These are phyloP conservation scores for Phallus indusiatus DNA, from an alignment of 768 basidiomycete species.

Conservation along the genomic window DNA sequence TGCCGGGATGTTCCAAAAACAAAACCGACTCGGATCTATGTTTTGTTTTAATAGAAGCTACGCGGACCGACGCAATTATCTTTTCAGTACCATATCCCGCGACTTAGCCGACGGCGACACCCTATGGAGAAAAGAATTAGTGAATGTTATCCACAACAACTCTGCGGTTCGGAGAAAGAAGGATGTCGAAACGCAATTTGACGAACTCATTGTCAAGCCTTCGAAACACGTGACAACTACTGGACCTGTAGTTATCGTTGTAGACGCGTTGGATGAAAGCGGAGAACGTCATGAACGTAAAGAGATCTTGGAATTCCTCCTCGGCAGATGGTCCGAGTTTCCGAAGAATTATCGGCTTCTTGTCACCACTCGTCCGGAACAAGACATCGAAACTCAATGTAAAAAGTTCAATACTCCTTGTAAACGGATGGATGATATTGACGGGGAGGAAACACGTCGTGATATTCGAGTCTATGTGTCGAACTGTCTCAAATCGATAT, in stretches of 20 bases:
- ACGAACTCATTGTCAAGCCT: constrained; percentile 13
- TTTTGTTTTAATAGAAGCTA: constrained; percentile 16
- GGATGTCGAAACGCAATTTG: constrained; percentile 5
- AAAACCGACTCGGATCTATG: constrained; percentile 13
- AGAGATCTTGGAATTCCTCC: constrained; percentile 16
- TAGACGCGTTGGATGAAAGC: constrained; percentile 16
- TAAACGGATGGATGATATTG: background rate
- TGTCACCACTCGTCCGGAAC: constrained; percentile 21
- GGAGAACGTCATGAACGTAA: constrained; percentile 8
- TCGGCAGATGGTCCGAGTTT: constrained; percentile 7
- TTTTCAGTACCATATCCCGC: constrained; percentile 18
- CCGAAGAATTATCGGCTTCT: constrained; percentile 19
- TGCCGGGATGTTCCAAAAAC: constrained; percentile 12
- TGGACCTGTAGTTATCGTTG: constrained; percentile 19
- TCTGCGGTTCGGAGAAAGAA: background rate
- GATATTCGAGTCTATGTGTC: background rate
- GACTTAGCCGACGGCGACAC: constrained; percentile 16
- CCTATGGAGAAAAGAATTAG: background rate
- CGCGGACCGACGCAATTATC: background rate
- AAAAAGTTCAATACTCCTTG: background rate
- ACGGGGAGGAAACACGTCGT: background rate
- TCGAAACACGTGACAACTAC: background rate
- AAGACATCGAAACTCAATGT: constrained; percentile 8
- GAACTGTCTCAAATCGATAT: background rate
- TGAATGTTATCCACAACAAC: constrained; percentile 3